Conservation (phyloP, 768 basidiomycete species). For the Lactarius indigo region DNA sequence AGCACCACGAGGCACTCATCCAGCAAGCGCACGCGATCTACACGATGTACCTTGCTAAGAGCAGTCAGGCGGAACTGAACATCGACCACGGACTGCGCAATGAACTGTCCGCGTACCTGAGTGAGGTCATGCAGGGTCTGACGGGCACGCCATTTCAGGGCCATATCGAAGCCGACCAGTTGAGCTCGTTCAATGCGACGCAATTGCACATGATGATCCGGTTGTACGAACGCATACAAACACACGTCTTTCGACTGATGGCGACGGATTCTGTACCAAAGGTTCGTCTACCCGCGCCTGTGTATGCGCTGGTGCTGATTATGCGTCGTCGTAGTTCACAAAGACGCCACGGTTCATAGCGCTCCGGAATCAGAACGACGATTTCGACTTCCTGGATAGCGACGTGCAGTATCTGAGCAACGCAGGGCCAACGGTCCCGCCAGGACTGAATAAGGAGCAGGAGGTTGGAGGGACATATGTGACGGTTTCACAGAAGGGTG, state of each 20-base stretch:
- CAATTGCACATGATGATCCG: slow-evolving; percentile 92
- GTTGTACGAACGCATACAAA: slow-evolving; percentile 94
- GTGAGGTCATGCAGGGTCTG: slow-evolving; percentile 77
- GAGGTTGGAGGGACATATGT: slow-evolving; percentile 83
- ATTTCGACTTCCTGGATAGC: slow-evolving; percentile 63
- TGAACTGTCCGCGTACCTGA: slow-evolving; percentile 90
- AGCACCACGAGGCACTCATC: slow-evolving; percentile 92
- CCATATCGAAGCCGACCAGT: slow-evolving; percentile 77
- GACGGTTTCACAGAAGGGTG: slow-evolving; percentile 67
- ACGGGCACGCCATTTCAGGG: slow-evolving; percentile 78
- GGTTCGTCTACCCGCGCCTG: slow-evolving; percentile 33
- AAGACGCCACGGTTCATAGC: slow-evolving; percentile 81
- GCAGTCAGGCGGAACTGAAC: slow-evolving; percentile 93
- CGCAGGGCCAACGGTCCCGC: slow-evolving; percentile 54
- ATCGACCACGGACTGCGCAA: slow-evolving; percentile 96
- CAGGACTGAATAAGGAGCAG: slow-evolving; percentile 51
- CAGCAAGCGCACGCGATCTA: slow-evolving; percentile 92
- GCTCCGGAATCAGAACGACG: slow-evolving; percentile 74
- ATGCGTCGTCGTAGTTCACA: slow-evolving; percentile 58
- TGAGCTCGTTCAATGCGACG: slow-evolving; percentile 85
- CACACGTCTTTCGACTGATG: slow-evolving; percentile 95
- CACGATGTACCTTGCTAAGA: slow-evolving; percentile 92
- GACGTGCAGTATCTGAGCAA: slow-evolving; percentile 36
- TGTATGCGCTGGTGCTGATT: not conserved
- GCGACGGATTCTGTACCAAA: slow-evolving; percentile 99